phyloP scores from a whole-genome alignment of 2,329 filamentous ascomycete genomes.

The Pezizomycotina sp. region DNA sequence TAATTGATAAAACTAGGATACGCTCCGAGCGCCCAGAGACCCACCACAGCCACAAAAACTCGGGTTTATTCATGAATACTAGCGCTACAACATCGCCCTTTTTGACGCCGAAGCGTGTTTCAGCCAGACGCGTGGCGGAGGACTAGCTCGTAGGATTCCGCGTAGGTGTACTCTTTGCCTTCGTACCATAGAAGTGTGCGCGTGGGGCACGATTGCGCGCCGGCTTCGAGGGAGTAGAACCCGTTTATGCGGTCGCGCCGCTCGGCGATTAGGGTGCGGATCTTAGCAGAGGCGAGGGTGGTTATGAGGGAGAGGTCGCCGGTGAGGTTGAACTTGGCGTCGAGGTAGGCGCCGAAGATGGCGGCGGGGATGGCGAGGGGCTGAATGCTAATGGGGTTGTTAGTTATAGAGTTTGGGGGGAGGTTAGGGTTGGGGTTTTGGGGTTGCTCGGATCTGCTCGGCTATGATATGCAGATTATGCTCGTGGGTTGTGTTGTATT shows the following conservation, averaged over 20 bases:
- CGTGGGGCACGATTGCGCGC: slow-evolving; percentile 35
- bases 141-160: slow-evolving; percentile 52
- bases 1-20: slow-evolving; percentile 80
- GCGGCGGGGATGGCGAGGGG: slow-evolving; percentile 41
- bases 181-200: slow-evolving; percentile 50
- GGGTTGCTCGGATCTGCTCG: no score
- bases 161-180: slow-evolving; percentile 53
- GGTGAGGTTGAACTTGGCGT: slow-evolving; percentile 50
- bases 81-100: slow-evolving; percentile 63
- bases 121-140: slow-evolving; percentile 64
- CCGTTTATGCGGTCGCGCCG: slow-evolving; percentile 46
- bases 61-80: slow-evolving; percentile 65
- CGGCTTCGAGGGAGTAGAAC: slow-evolving; percentile 59
- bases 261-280: slow-evolving; percentile 31
- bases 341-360: slow-evolving; percentile 59
- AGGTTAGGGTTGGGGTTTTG: no score
- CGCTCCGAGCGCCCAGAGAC: slow-evolving; percentile 67
- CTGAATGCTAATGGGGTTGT: no score
- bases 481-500: no score
- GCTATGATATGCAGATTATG: no score
- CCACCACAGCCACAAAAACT: slow-evolving; percentile 57
- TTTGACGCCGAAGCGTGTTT: slow-evolving; percentile 46
- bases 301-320: slow-evolving; percentile 49
- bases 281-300: slow-evolving; percentile 32
- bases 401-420: no score